A percentile compares a stretch with the other conserved stretches of the same genome.
phyloP scores from a whole-genome alignment of 1,284 basidiomycete species.

The Fomitopsis betulina region DNA sequence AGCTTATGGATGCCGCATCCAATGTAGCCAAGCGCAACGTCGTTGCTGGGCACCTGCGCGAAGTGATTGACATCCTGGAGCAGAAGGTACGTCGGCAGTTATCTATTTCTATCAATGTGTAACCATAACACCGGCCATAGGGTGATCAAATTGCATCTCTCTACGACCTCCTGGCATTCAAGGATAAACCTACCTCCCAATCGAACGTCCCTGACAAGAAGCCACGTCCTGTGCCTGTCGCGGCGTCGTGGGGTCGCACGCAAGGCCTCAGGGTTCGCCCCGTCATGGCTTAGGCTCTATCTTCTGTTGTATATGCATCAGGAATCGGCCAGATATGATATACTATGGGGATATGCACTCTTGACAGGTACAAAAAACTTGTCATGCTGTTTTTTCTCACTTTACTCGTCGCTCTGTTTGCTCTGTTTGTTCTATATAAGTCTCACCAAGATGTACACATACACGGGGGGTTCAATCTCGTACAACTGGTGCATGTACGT shows the following conservation, averaged over 20 bases:
- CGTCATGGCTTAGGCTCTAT: not conserved
- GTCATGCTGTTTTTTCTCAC: not conserved
- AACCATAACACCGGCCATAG: slow-evolving; percentile 32
- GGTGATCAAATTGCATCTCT: slow-evolving; percentile 86
- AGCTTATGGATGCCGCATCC: slow-evolving; percentile 76
- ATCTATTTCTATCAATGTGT: not conserved
- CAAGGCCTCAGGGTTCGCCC: not conserved
- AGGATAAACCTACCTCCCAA: slow-evolving; percentile 52
- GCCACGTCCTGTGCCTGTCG: not conserved
- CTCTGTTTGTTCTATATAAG: not conserved
- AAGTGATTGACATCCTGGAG: slow-evolving; percentile 87
- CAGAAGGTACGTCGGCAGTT: slow-evolving; percentile 58
- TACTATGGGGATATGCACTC: not conserved
- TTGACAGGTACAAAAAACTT: not conserved
- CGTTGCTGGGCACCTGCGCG: slow-evolving; percentile 79
- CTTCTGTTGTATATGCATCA: not conserved
- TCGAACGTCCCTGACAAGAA: slow-evolving; percentile 25
- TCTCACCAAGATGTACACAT: not conserved
- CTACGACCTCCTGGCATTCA: slow-evolving; percentile 73
- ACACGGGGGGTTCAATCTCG: not conserved
- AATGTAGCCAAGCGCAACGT: slow-evolving; percentile 77
- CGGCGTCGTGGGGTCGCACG: not conserved
- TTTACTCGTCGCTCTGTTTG: not conserved
- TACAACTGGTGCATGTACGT: not conserved
- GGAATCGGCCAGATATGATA: not conserved